phyloP scores from a whole-genome alignment of 495 filamentous ascomycete genomes.

The Daldinia bambusicola region DNA sequence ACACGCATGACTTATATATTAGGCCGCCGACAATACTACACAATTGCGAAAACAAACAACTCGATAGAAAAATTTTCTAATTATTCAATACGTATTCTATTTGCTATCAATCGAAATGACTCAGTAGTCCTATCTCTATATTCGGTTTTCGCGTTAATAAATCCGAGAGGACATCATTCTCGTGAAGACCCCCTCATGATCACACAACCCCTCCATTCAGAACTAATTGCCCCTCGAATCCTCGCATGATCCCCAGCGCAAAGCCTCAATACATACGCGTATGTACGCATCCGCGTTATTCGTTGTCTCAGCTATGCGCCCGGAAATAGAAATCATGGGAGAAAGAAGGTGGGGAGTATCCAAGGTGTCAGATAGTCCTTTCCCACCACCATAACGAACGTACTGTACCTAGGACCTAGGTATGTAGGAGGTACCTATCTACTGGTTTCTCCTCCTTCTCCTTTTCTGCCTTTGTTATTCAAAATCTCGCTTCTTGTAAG shows the following conservation, averaged over 20 bases:
- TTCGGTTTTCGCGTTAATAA: not conserved
- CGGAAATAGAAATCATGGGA: conserved; percentile 5
- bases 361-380: no score
- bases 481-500: not conserved
- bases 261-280: not conserved
- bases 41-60: no score
- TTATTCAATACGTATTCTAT: no score
- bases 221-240: not conserved
- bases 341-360: no score
- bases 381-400: no score
- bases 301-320: not conserved
- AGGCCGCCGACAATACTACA: no score
- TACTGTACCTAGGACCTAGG: no score
- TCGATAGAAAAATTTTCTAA: no score
- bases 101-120: no score
- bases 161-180: not conserved
- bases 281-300: not conserved
- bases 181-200: not conserved
- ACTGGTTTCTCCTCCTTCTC: not conserved
- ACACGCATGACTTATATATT: no score
- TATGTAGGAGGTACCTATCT: no score
- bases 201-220: not conserved
- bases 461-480: not conserved
- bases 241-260: not conserved
- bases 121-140: not conserved